These are phyloP conservation scores for Trichoderma pleuroti DNA, from an alignment of 2,329 filamentous ascomycete genomes.

Conservation along the genomic window DNA sequence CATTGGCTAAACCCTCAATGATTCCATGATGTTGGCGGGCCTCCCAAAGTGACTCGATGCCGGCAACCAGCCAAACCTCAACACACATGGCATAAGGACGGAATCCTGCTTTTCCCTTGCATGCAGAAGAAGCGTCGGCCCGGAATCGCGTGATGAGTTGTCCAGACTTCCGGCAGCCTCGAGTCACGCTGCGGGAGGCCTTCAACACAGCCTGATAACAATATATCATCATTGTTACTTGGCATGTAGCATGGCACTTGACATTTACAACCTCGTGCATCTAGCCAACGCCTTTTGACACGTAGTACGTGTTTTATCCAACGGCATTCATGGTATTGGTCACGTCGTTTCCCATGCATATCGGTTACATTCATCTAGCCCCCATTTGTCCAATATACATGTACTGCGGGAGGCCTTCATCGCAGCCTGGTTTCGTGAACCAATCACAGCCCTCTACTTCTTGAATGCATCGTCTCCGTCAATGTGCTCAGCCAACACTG, in stretches of 20 bases:
- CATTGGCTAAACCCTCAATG: background rate
- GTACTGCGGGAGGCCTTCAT: constrained; percentile 9
- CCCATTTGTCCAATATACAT: background rate
- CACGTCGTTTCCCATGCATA: background rate
- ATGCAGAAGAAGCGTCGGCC: background rate
- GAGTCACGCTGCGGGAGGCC: background rate
- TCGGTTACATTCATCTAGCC: background rate
- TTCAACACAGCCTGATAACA: background rate
- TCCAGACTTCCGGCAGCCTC: background rate
- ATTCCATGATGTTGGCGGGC: background rate
- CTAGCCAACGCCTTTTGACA: too few species aligned
- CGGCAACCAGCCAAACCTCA: background rate
- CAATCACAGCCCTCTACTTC: background rate
- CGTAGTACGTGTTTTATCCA: too few species aligned
- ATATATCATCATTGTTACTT: background rate
- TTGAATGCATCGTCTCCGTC: background rate
- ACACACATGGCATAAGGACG: background rate
- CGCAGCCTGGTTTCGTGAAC: background rate
- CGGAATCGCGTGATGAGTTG: background rate
- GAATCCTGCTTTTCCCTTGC: background rate
- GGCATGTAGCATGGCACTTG: background rate
- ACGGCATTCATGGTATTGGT: background rate
- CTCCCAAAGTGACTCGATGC: background rate
- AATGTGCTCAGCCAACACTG: background rate
- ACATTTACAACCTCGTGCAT: too few species aligned